phyloP scores from a whole-genome alignment of 352 stramenopile genomes.

The Globisporangium carolinianum region DNA sequence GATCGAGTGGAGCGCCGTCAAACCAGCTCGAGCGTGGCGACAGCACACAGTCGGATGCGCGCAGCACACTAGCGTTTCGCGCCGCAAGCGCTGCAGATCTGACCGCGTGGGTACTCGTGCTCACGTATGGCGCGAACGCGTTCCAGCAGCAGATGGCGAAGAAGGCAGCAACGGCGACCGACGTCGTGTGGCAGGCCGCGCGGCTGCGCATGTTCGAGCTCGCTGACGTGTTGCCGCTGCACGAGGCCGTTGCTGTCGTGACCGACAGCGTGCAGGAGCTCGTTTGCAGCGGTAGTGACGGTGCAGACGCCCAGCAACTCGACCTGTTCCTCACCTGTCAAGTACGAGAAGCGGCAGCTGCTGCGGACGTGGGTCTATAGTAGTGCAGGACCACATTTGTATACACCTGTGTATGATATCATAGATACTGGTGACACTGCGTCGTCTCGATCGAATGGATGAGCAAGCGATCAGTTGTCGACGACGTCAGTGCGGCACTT shows the following conservation, averaged over 20 bases:
- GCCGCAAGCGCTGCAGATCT: conserved; percentile 8
- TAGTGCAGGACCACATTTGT: too few species aligned
- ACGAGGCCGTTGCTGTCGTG: conserved; percentile 14
- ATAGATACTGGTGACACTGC: not conserved
- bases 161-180: not conserved
- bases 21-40: not conserved
- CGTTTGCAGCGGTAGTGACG: not conserved
- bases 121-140: conserved; percentile 31
- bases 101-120: conserved; percentile 25
- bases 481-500: conserved; percentile 23
- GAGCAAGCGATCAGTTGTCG: not conserved
- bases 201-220: conserved; percentile 43
- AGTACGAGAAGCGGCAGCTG: too few species aligned
- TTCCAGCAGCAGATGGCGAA: conserved; percentile 25
- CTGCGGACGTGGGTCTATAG: too few species aligned
- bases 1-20: not conserved
- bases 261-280: conserved; percentile 3
- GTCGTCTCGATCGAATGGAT: too few species aligned
- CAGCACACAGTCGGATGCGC: not conserved
- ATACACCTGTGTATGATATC: not conserved
- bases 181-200: conserved; percentile 36
- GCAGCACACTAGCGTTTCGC: not conserved
- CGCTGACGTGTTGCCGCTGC: conserved; percentile 8
- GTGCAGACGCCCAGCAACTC: not conserved
- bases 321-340: not conserved